Conservation (phyloP, 169 alveolate species). For the Plasmodium falciparum region DNA sequence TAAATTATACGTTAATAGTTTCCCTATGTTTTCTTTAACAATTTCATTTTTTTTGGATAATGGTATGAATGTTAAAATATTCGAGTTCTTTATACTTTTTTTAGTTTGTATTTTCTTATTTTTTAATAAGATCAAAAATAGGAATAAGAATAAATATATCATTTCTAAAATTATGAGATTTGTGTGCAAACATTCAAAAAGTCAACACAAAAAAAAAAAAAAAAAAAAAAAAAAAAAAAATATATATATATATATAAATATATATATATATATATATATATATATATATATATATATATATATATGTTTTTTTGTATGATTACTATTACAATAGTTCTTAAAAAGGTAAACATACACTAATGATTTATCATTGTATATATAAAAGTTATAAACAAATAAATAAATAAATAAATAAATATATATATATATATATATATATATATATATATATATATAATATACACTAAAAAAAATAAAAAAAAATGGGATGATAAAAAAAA, state of each 20-base stretch:
- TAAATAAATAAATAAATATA: neutral
- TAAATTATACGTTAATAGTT: neutral
- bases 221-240: neutral
- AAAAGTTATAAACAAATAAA: neutral
- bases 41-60: constrained; percentile 10
- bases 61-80: constrained; percentile 24
- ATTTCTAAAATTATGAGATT: constrained; percentile 19
- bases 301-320: neutral
- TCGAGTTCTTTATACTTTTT: constrained; percentile 23
- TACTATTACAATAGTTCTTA: no score
- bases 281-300: neutral
- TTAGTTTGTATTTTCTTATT: constrained; percentile 43
- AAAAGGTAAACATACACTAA: no score
- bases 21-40: neutral
- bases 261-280: neutral
- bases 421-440: no score
- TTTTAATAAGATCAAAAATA: constrained; percentile 49
- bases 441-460: no score
- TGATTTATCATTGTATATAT: no score
- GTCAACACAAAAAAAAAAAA: constrained; percentile 43
- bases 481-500: no score
- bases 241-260: neutral
- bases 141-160: constrained; percentile 39
- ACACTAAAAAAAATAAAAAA: no score
- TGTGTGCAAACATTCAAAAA: neutral